phyloP scores from a whole-genome alignment of 106 monocot genomes.

The Dendrobium catenatum region DNA sequence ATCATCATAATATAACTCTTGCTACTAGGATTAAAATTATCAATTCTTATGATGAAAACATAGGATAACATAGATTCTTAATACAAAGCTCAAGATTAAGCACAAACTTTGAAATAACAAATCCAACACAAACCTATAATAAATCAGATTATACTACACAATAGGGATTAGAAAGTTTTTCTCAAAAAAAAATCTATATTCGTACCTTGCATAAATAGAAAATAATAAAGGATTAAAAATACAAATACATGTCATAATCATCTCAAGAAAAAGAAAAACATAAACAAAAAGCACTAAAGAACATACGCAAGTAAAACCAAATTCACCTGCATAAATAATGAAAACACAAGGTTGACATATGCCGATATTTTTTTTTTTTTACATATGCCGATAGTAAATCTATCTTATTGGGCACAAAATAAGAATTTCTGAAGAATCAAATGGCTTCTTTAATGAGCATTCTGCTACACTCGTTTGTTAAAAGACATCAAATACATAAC shows the following conservation, averaged over 20 bases:
- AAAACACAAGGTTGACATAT: not conserved
- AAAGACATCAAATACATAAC: too few species aligned
- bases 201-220: not conserved
- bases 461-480: too few species aligned
- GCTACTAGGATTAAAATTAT: not conserved
- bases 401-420: too few species aligned
- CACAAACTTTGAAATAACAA: not conserved
- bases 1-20: not conserved
- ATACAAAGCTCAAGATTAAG: not conserved
- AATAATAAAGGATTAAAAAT: not conserved
- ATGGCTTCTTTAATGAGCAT: too few species aligned
- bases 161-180: not conserved
- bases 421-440: too few species aligned
- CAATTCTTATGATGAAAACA: not conserved
- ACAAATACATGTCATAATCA: not conserved
- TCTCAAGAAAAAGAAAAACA: too few species aligned
- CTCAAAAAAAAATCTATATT: not conserved
- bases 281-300: too few species aligned
- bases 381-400: too few species aligned
- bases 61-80: not conserved
- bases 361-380: too few species aligned
- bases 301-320: too few species aligned
- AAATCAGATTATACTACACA: not conserved
- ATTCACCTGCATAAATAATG: too few species aligned
- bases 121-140: not conserved